These are phyloP conservation scores for Rachicladosporium sp. DNA, from an alignment of 2,329 filamentous ascomycete genomes.

Conservation along the genomic window DNA sequence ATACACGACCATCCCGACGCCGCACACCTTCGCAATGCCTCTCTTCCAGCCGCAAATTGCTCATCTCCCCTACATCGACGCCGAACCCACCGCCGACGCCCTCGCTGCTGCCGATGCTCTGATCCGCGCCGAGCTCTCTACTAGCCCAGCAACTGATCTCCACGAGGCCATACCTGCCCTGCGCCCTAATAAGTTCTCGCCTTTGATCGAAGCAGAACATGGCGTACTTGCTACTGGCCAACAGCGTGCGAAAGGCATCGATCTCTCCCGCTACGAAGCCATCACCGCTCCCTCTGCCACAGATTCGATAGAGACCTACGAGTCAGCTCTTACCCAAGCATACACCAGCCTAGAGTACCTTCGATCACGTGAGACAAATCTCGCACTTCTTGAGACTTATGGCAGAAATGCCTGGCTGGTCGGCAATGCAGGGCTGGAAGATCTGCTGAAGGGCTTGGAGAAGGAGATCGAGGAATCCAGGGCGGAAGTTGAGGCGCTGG, in stretches of 20 bases:
- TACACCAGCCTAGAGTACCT: slow-evolving; percentile 50
- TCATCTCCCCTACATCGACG: slow-evolving; percentile 77
- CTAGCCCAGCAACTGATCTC: slow-evolving; percentile 35
- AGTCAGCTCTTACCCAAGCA: slow-evolving; percentile 39
- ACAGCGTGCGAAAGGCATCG: slow-evolving; percentile 45
- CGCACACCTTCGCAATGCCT: slow-evolving; percentile 40
- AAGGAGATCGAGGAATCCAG: slow-evolving; percentile 57
- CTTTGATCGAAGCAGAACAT: slow-evolving; percentile 55
- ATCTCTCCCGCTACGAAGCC: slow-evolving; percentile 72
- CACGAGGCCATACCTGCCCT: slow-evolving; percentile 48
- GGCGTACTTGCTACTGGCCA: too few species aligned
- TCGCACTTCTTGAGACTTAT: slow-evolving; percentile 63
- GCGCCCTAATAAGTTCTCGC: slow-evolving; percentile 47
- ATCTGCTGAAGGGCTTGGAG: slow-evolving; percentile 57
- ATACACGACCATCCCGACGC: neutral
- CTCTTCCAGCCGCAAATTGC: slow-evolving; percentile 61
- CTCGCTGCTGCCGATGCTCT: slow-evolving; percentile 57
- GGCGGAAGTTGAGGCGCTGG: slow-evolving; percentile 60
- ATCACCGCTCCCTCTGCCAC: slow-evolving; percentile 45
- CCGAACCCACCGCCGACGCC: slow-evolving; percentile 50
- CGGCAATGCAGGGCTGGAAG: slow-evolving; percentile 68
- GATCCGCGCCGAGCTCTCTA: slow-evolving; percentile 52
- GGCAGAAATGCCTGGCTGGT: slow-evolving; percentile 90
- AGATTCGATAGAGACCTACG: slow-evolving; percentile 35
- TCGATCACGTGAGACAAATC: slow-evolving; percentile 43